phyloP scores from a whole-genome alignment of 805 yeast species.

The Cyberlindnera meyerae region DNA sequence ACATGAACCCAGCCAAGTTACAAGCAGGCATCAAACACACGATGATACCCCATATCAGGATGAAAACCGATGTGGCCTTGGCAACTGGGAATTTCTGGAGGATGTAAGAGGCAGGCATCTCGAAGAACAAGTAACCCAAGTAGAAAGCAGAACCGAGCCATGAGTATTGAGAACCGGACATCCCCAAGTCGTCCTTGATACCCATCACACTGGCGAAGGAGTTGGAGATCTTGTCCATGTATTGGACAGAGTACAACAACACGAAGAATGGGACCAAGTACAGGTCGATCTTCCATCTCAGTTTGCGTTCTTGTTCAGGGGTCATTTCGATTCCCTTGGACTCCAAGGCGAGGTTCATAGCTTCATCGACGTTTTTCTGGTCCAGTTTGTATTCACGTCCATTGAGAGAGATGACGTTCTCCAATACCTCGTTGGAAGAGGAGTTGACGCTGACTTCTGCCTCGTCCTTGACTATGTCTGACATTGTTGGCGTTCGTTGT shows the following conservation, averaged over 20 bases:
- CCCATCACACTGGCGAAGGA: slow-evolving; percentile 49
- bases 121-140: slow-evolving; percentile 59
- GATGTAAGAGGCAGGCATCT: slow-evolving; percentile 40
- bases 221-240: slow-evolving; percentile 54
- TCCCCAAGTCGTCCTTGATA: slow-evolving; percentile 38
- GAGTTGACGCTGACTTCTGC: too few species aligned
- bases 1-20: slow-evolving; percentile 34
- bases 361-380: slow-evolving; percentile 35
- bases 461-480: slow-evolving; percentile 7
- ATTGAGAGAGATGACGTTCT: slow-evolving; percentile 11
- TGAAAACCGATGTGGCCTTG: slow-evolving; percentile 41
- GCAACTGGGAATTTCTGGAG: slow-evolving; percentile 57
- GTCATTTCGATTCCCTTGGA: slow-evolving; percentile 28
- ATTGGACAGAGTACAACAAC: slow-evolving; percentile 45
- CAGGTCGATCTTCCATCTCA: slow-evolving; percentile 47
- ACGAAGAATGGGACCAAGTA: slow-evolving; percentile 47
- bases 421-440: slow-evolving; percentile 4
- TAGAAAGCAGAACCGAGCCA: slow-evolving; percentile 61
- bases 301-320: slow-evolving; percentile 30
- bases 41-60: slow-evolving; percentile 61
- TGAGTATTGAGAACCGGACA: slow-evolving; percentile 41
- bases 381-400: slow-evolving; percentile 16
- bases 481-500: too few species aligned
- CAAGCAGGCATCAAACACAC: slow-evolving; percentile 49
- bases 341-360: slow-evolving; percentile 37